Evolutionary conservation across 805 yeast species (phyloP), one percentile per base, ranked within the genome.

Genomic region (Zygosaccharomyces lentus): DNA sequence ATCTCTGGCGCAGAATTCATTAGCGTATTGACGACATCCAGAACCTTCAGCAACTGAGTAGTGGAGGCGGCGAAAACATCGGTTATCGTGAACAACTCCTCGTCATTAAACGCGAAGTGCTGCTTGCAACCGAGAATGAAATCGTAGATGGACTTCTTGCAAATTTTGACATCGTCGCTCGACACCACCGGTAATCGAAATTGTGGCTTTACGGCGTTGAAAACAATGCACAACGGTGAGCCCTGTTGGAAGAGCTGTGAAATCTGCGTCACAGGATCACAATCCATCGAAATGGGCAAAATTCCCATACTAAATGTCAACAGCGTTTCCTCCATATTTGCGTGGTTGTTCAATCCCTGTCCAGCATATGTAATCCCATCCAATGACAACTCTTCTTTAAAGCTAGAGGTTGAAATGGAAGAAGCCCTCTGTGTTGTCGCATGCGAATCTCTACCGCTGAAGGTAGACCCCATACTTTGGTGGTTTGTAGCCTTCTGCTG

Each of bases 181-280:
- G 84, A 77, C 6, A 84, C 78, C 12, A 82, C 76, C 1, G 83
- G 75, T 37, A 84, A 70, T 45, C 81, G 78, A 45, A 75, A 73
- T 31, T 74, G 74, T 1, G 83, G 82, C 45, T 73, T 74, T 16
- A 88, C 74, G 10, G 80, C 71, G 66, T 93, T 91, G 71, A 84
- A 87, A 6, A 91, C 70, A 34, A 87, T 77, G 65, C 98, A 90
- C 34, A 93, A 71, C 3, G 98, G 96, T 2, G 95, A 83, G 9
- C 98, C 99, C 58, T 86, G 88, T 58, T 91, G 95, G 58, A 93
- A 82, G 27, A 93, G 70, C 54, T 87, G 82, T 80, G 96, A 86
- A 35, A 93, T 63, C 51, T 88, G 90, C 1, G 96, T 88, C 2
- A 87, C 97, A 2, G 98, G 97, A 63, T 93, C 99, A 59, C 87